These are phyloP conservation scores for Favolaschia claudopus DNA, from an alignment of 768 basidiomycete genomes.

Conservation along the genomic window DNA sequence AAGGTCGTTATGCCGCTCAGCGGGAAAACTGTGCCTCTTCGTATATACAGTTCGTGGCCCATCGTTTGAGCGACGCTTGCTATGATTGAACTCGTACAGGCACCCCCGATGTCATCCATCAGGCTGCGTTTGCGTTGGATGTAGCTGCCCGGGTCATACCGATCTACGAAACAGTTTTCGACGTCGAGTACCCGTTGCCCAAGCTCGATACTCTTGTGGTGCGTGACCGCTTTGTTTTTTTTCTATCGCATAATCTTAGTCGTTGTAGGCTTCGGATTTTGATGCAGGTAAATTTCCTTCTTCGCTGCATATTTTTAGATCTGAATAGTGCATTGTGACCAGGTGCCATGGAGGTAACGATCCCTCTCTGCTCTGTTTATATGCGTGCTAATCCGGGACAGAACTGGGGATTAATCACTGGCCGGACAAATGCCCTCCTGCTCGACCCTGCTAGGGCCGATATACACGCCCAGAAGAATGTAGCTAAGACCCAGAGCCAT, in stretches of 20 bases:
- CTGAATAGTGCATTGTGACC: constrained; percentile 14
- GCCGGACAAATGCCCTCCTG: constrained; percentile 82
- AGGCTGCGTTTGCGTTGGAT: constrained; percentile 87
- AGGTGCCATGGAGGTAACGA: constrained; percentile 72
- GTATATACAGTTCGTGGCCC: constrained; percentile 65
- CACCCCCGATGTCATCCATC: constrained; percentile 82
- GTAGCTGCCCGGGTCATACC: constrained; percentile 85
- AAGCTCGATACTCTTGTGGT: constrained; percentile 94
- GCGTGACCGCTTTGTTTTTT: constrained; percentile 32
- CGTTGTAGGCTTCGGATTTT: constrained; percentile 76
- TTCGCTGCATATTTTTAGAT: not conserved
- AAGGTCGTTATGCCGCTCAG: constrained; percentile 83
- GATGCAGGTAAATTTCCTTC: constrained; percentile 66
- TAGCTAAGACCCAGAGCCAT: constrained; percentile 82
- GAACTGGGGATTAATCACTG: constrained; percentile 64
- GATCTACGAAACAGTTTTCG: constrained; percentile 91
- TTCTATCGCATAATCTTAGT: not conserved
- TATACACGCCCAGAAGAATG: constrained; percentile 77
- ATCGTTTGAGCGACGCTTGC: not conserved
- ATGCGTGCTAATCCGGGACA: not conserved
- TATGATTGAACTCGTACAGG: constrained; percentile 49
- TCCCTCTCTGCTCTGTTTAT: not conserved
- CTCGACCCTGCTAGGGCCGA: constrained; percentile 81
- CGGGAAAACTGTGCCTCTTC: constrained; percentile 80
- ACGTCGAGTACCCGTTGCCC: constrained; percentile 90